Conservation (phyloP, 257 asterid species). For the Nicotiana obtusifolia region DNA sequence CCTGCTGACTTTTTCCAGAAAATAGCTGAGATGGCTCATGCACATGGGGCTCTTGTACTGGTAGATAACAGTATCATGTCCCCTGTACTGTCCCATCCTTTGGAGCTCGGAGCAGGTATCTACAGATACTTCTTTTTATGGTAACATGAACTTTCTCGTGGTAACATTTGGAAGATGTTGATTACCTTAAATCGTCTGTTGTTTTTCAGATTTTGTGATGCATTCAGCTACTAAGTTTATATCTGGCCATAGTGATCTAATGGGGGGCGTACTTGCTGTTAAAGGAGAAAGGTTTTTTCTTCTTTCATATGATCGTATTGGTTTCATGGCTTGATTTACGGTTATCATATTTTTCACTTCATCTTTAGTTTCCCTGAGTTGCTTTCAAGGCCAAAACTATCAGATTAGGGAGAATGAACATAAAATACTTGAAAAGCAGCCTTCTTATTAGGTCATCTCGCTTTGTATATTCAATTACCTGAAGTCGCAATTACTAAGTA, state of each 20-base stretch:
- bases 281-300: conserved; percentile 69
- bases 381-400: neutral
- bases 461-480: neutral
- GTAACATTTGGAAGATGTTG: neutral
- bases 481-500: neutral
- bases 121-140: neutral
- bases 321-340: no score
- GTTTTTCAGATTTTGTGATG: conserved; percentile 83
- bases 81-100: conserved; percentile 66
- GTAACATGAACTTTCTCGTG: neutral
- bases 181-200: neutral
- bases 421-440: neutral
- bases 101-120: conserved; percentile 89
- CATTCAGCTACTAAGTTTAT: conserved; percentile 90
- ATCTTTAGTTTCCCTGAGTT: neutral
- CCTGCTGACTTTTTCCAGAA: conserved; percentile 30
- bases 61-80: conserved; percentile 98
- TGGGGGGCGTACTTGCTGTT: conserved; percentile 87
- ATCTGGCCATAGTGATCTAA: conserved; percentile 87
- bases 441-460: neutral
- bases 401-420: neutral
- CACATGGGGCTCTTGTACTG: conserved; percentile 71
- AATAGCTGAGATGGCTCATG: conserved; percentile 80
- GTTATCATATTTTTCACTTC: neutral
- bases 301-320: no score